Percentiles rank a stretch among this genome's conserved stretches.
Evolutionary conservation across 1,284 basidiomycete genomes (phyloP).

Genomic region (Cystobasidium pallidum): DNA sequence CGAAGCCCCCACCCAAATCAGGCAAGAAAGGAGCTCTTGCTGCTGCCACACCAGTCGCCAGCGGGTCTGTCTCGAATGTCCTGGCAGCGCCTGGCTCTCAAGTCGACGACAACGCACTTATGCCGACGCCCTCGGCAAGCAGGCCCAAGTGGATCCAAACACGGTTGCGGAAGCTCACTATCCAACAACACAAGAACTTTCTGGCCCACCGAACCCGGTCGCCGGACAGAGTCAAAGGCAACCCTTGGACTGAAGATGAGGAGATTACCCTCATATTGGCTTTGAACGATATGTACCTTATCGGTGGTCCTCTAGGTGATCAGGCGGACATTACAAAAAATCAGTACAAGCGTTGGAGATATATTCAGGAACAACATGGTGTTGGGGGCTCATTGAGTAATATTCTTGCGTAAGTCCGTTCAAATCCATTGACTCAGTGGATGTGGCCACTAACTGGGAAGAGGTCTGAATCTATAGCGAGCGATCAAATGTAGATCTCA

Average conservation of each 20-base stretch:
- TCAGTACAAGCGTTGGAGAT: constrained; percentile 7
- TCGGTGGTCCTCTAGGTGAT: background rate
- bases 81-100: background rate
- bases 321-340: background rate
- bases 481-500: constrained; percentile 24
- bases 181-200: background rate
- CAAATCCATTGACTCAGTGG: background rate
- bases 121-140: background rate
- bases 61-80: background rate
- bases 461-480: background rate
- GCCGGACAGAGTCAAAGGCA: constrained; percentile 7
- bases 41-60: constrained; percentile 5
- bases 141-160: background rate
- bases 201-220: constrained; percentile 6
- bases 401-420: constrained; percentile 7
- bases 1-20: background rate
- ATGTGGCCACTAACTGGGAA: background rate
- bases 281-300: constrained; percentile 24
- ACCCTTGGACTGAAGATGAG: constrained; percentile 21
- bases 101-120: background rate
- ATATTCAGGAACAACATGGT: constrained; percentile 19
- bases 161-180: background rate
- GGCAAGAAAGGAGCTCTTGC: background rate
- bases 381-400: background rate
- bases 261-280: constrained; percentile 21